Conservation (phyloP, 2,329 filamentous ascomycete species). For the Botrytis sinoallii region DNA sequence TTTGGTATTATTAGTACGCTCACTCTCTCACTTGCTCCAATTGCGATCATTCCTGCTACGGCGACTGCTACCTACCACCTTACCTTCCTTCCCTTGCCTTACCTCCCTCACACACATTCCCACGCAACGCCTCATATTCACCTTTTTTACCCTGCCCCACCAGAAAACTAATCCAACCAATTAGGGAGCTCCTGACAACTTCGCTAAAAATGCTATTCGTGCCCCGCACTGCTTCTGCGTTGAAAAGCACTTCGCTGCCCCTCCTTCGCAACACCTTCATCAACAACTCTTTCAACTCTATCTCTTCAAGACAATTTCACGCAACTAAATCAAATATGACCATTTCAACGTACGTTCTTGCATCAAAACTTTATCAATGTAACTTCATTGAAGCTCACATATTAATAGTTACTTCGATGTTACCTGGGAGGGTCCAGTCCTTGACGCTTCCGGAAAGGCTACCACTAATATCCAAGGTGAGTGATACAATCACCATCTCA, state of each 20-base stretch:
- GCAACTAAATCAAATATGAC: constrained; percentile 72
- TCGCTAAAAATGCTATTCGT: constrained; percentile 22
- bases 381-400: constrained; percentile 23
- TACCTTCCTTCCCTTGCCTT: neutral
- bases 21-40: neutral
- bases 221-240: constrained; percentile 19
- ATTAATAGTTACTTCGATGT: constrained; percentile 65
- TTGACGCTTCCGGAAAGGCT: constrained; percentile 57
- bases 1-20: neutral
- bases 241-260: constrained; percentile 21
- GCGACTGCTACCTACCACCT: neutral
- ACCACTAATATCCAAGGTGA: constrained; percentile 59
- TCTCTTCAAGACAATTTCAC: constrained; percentile 50
- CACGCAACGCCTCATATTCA: constrained; percentile 11
- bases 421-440: constrained; percentile 67
- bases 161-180: neutral
- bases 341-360: constrained; percentile 61
- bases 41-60: neutral
- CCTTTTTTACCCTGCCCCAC: constrained; percentile 4
- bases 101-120: neutral
- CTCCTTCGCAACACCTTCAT: constrained; percentile 21
- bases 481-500: constrained; percentile 32
- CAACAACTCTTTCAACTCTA: constrained; percentile 20
- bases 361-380: too few relatives aligned
- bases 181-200: neutral